Base-by-base conservation (phyloP, 768 basidiomycete species). In the Suillus decipiens region DNA sequence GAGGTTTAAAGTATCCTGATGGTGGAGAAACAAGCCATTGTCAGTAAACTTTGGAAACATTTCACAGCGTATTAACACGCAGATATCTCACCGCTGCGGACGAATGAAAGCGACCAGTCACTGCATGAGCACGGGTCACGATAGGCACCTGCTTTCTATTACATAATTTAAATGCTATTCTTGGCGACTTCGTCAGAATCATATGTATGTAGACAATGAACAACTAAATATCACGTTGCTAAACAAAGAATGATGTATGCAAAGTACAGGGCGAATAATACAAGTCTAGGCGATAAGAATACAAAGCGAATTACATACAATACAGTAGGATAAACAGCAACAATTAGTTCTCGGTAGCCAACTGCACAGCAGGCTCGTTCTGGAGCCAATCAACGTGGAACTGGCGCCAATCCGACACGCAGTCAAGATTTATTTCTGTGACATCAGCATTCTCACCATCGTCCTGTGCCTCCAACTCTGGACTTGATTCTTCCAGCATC, bases 361-460 rank as follows among this genome's bases (percentile, higher is more conserved):
- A 56, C 39, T 65, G 63, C 14, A 65, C 36, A 37, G 39, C 43
- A 28, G 61, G 50, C 19, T 72, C 60, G 31, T 61, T 67, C 34
- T 53, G 64, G 2, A 76, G 58, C 66, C 84, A 75, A 55, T 84
- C 81, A 19, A 77, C 74, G 65, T 86, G 85, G 61, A 86, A 86
- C 69, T 85, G 80, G 5, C 84, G 79, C 85, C 85, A 87, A 70
- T 87, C 84, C 45, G 51, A 51, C 34, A 10, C 22, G 28, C 65
- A 59, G 45, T 61, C 70, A 6, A 65, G 59, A 12, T 61, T 57
- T 56, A 61, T 5, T 22, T 62, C 41, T 2, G 34, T 17, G 5
- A 82, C 78, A 43, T 74, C 71, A 1, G 75, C 77, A 53, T 79
- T 77, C 64, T 72, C 72, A 59, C 69, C 73, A 14, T 67, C 64